Base-by-base conservation (phyloP, 1,284 basidiomycete genomes). In the Volvariella surrecta region DNA sequence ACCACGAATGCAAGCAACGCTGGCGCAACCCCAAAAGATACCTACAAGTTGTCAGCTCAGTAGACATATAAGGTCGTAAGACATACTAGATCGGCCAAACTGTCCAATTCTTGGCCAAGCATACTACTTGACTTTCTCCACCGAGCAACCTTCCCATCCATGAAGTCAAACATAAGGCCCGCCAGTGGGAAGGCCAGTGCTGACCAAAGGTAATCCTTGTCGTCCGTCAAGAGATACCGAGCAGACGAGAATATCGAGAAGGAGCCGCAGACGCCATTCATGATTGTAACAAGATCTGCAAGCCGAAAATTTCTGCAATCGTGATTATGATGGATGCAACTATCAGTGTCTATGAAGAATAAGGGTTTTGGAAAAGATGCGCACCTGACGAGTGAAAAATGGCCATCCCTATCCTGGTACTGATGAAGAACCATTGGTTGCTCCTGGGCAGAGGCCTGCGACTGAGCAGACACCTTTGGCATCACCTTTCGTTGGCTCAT, bases 31-130 rank as follows among this genome's bases (percentile, higher is more conserved):
- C 96, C 96, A 58, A 99, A 99, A 2, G 92, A 96, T 48, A 99
- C 86, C 89, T 93, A 53, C 37, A n/a, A 18, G 31, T 41, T 31
- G 24, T 40, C 7, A 11, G 30, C 15, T 6, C 11, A 41, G 17
- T 9, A 20, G 16, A 47, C 13, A n/a, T 22, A 20, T 1, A 15
- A 13, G 42, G 31, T 39, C 22, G 34, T 30, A 44, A 40, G 40
- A 45, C 85, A 44, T 55, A 92, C 89, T 62, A 97, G 72, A 66
- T 99, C 96, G 19, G 96, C 96, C 45, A 99, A 71, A 61, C 87
- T 91, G 68, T 99, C 96, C 44, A 99, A 74, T 62, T 99, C 96
- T 65, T 99, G 96, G 1, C 96, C 96, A n/a, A 99, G 73, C 80
- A 99, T 86, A 54, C 89, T 93, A 48, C 82, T 89, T 45, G 90